phyloP scores from a whole-genome alignment of 2,329 filamentous ascomycete genomes.

The Colletotrichum somersetense region DNA sequence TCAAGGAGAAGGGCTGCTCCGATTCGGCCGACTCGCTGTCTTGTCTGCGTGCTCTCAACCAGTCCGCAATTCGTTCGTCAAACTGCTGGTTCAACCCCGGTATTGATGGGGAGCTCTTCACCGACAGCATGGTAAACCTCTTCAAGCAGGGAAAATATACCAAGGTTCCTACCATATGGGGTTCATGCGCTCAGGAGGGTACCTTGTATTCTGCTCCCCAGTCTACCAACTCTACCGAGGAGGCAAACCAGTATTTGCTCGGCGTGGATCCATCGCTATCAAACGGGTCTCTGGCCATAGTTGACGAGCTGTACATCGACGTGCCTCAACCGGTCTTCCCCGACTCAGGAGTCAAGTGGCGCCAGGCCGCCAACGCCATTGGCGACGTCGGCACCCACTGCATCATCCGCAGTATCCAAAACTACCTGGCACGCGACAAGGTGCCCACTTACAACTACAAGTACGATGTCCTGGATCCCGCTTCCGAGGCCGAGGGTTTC shows the following conservation, averaged over 20 bases:
- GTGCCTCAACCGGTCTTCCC: constrained; percentile 50
- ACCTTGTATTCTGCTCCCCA: constrained; percentile 51
- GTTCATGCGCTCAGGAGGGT: constrained; percentile 55
- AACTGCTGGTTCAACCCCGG: constrained; percentile 52
- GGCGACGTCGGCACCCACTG: constrained; percentile 54
- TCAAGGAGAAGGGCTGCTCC: constrained; percentile 47
- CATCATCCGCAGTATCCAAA: constrained; percentile 50
- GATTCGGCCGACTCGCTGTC: constrained; percentile 42
- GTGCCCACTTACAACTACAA: constrained; percentile 73
- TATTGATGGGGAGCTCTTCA: constrained; percentile 66
- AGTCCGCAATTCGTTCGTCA: constrained; percentile 44
- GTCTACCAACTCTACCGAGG: constrained; percentile 48
- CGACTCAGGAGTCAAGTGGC: constrained; percentile 52
- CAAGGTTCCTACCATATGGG: constrained; percentile 65
- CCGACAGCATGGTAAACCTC: constrained; percentile 62
- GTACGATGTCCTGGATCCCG: constrained; percentile 74
- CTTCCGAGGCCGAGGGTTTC: constrained; percentile 63
- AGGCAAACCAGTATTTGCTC: constrained; percentile 52
- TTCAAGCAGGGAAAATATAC: constrained; percentile 64
- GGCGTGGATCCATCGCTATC: constrained; percentile 52
- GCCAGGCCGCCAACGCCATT: constrained; percentile 53
- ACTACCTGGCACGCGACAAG: constrained; percentile 48
- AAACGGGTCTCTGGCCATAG: constrained; percentile 48
- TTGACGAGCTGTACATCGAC: constrained; percentile 54
- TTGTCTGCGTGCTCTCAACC: constrained; percentile 43